Conservation (phyloP, 768 basidiomycete genomes). For the Mrakia frigida region DNA sequence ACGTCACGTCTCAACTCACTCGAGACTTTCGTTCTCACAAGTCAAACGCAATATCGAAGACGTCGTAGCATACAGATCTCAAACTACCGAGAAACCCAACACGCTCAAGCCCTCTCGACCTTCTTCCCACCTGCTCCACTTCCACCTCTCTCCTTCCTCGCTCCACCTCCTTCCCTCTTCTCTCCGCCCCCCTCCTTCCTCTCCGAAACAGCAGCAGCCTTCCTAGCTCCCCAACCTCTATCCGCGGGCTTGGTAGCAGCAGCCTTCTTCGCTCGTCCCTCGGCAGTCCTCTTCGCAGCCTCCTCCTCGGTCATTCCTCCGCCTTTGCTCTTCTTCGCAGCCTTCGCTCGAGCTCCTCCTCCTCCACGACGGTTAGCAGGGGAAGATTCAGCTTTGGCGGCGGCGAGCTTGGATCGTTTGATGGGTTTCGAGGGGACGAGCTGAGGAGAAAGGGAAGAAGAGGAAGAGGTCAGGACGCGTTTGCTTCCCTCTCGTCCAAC, state of each 20-base stretch:
- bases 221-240: constrained; percentile 7
- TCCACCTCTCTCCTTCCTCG: too few species aligned
- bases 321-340: constrained; percentile 19
- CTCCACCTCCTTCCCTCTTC: too few species aligned
- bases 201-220: background rate
- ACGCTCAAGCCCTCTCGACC: too few species aligned
- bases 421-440: background rate
- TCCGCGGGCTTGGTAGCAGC: constrained; percentile 4
- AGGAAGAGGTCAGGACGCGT: background rate
- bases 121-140: too few species aligned
- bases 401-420: background rate
- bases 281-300: constrained; percentile 11
- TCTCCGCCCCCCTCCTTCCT: too few species aligned
- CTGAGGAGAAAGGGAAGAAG: background rate
- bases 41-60: too few species aligned
- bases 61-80: too few species aligned
- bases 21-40: too few species aligned
- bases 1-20: too few species aligned
- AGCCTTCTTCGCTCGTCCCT: constrained; percentile 18
- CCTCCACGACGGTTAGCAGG: background rate
- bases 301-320: constrained; percentile 18
- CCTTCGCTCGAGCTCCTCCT: background rate
- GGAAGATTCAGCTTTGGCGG: background rate
- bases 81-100: too few species aligned
- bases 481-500: too few species aligned